A percentile compares a stretch with the other conserved stretches of the same genome.
These are phyloP conservation scores for Fraxinus ornus DNA, from an alignment of 305 asterid species.

Conservation along the genomic window DNA sequence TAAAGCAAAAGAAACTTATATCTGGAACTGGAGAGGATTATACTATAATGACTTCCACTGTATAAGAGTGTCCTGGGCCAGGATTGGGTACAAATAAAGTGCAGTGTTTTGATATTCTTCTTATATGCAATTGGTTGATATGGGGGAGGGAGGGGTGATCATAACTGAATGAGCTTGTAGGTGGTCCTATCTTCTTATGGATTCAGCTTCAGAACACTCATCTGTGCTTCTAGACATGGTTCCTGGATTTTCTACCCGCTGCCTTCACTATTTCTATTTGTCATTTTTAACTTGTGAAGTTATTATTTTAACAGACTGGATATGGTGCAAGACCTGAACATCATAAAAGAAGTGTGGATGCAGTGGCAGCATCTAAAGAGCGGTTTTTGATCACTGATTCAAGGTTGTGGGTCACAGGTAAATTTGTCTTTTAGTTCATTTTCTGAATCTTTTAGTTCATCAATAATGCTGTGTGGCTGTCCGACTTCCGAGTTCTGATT, in stretches of 20 bases:
- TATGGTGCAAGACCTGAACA: too few relatives aligned
- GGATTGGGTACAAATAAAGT: background rate
- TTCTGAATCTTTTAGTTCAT: background rate
- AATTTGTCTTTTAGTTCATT: slow-evolving; percentile 7
- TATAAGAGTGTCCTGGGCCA: background rate
- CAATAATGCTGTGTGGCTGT: background rate
- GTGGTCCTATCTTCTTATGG: background rate
- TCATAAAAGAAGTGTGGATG: too few relatives aligned
- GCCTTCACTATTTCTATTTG: too few relatives aligned
- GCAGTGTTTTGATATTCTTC: background rate
- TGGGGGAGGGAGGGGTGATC: background rate
- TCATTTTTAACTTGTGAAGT: too few relatives aligned
- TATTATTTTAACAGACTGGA: too few relatives aligned
- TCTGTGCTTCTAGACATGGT: background rate
- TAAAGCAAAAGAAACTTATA: background rate
- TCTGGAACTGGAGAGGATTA: background rate
- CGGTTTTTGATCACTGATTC: slow-evolving; percentile 16
- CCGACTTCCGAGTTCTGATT: background rate
- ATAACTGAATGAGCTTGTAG: background rate
- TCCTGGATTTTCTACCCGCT: too few relatives aligned
- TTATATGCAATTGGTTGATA: background rate
- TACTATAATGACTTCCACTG: background rate
- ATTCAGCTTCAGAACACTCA: background rate
- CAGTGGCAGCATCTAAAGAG: too few relatives aligned
- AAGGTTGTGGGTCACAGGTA: slow-evolving; percentile 87